phyloP scores from a whole-genome alignment of 2,329 filamentous ascomycete genomes.

The Trichoderma gracile region DNA sequence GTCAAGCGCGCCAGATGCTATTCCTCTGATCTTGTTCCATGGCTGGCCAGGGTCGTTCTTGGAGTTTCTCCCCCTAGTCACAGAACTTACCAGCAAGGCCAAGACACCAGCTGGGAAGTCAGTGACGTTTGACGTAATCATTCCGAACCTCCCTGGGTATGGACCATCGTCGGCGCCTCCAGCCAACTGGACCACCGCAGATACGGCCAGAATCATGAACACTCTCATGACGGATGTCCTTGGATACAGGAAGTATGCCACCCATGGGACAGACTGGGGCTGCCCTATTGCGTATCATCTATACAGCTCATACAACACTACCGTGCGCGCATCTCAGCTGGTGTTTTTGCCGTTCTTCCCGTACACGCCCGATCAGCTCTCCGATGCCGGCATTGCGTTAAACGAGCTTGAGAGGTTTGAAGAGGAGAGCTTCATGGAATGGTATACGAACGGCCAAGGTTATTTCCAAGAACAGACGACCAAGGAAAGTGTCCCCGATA shows the following conservation, averaged over 20 bases:
- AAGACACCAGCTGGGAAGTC: not conserved
- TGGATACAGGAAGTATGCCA: constrained; percentile 37
- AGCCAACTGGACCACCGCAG: constrained; percentile 38
- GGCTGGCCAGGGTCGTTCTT: constrained; percentile 49
- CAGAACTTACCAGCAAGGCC: not conserved
- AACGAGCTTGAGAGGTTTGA: constrained; percentile 21
- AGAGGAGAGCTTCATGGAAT: constrained; percentile 5
- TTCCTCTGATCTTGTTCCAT: constrained; percentile 45
- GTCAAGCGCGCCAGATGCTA: constrained; percentile 32
- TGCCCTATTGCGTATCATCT: constrained; percentile 23
- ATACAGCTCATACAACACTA: constrained; percentile 26
- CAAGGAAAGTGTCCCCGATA: constrained; percentile 13
- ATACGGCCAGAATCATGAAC: constrained; percentile 42
- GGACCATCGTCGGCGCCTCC: constrained; percentile 39
- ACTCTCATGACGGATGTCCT: constrained; percentile 41
- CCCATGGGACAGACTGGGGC: constrained; percentile 30
- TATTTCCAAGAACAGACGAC: constrained; percentile 28
- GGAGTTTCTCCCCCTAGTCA: constrained; percentile 40
- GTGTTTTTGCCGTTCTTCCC: constrained; percentile 27
- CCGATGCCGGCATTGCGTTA: constrained; percentile 21
- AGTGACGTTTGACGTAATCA: constrained; percentile 31
- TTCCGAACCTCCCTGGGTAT: constrained; percentile 44
- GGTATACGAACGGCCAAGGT: constrained; percentile 19
- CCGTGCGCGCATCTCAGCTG: constrained; percentile 27
- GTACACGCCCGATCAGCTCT: constrained; percentile 17